These are phyloP conservation scores for Ceriops tagal DNA, from an alignment of 345 rosid species.

Conservation along the genomic window DNA sequence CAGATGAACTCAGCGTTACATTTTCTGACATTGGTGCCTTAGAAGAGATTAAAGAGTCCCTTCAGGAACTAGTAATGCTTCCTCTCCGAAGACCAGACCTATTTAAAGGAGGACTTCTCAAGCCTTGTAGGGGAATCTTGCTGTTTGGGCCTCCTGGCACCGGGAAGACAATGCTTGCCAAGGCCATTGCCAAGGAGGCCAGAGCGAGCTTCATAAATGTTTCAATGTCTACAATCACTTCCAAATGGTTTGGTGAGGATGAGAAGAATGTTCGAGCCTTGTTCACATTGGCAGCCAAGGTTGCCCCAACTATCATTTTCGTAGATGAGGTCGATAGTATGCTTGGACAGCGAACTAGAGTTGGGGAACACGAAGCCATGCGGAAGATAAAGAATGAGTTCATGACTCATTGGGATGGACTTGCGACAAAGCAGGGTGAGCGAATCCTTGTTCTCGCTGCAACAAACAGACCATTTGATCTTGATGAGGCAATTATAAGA, in stretches of 20 bases:
- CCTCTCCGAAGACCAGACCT: conserved; percentile 92
- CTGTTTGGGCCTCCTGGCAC: conserved; percentile 99
- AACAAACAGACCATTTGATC: conserved; percentile 93
- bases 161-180: conserved; percentile 96
- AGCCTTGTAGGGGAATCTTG: conserved; percentile 91
- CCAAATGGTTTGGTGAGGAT: conserved; percentile 99
- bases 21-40: conserved; percentile 86
- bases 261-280: conserved; percentile 95
- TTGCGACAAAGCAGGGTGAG: conserved; percentile 67
- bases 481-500: conserved; percentile 90
- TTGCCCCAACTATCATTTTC: conserved; percentile 85
- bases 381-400: conserved; percentile 78
- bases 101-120: conserved; percentile 76
- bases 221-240: conserved; percentile 92
- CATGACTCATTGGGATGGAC: conserved; percentile 95
- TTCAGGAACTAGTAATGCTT: conserved; percentile 95
- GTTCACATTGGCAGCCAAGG: conserved; percentile 85
- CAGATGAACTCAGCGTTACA: conserved; percentile 69
- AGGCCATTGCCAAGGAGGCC: conserved; percentile 92
- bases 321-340: conserved; percentile 98
- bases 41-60: conserved; percentile 82
- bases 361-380: conserved; percentile 96
- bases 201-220: conserved; percentile 96
- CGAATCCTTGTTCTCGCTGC: conserved; percentile 94
- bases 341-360: conserved; percentile 91